Evolutionary conservation across 1,284 basidiomycete species (phyloP).

Genomic region (Tausonia pullulans): DNA sequence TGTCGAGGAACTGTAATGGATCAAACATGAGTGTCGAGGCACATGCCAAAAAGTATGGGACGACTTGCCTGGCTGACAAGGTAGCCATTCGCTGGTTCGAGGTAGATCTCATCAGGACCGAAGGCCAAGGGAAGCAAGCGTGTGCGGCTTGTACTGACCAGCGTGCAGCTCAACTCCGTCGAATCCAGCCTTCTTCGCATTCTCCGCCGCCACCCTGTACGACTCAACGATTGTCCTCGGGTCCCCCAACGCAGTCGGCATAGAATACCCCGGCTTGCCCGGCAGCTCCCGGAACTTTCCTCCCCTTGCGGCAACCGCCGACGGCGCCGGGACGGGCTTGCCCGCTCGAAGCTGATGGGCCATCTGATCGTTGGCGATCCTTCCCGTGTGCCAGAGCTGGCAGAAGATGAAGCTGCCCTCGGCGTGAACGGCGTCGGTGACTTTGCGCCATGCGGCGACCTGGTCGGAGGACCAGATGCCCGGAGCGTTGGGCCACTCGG

Average conservation of each 20-base stretch:
- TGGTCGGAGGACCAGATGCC: not conserved
- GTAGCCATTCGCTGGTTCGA: not conserved
- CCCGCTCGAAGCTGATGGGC: not conserved
- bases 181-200: conserved; percentile 4
- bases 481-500: not conserved
- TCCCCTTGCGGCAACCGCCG: not conserved
- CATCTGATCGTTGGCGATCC: not conserved
- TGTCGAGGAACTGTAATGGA: conserved; percentile 1
- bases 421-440: not conserved
- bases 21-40: too few species aligned
- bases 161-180: conserved; percentile 3
- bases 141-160: not conserved
- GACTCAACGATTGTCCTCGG: not conserved
- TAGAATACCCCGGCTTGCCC: not conserved
- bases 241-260: not conserved
- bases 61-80: conserved; percentile 27
- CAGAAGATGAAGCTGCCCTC: not conserved
- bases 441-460: not conserved
- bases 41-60: too few species aligned
- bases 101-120: too few species aligned
- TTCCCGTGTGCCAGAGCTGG: not conserved
- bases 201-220: not conserved
- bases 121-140: too few species aligned
- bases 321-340: not conserved
- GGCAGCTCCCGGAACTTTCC: not conserved